Evolutionary conservation across 129 eudicot species (phyloP), one percentile per base, ranked within the genome.

Genomic region (Pseudognaphalium luteoalbum): DNA sequence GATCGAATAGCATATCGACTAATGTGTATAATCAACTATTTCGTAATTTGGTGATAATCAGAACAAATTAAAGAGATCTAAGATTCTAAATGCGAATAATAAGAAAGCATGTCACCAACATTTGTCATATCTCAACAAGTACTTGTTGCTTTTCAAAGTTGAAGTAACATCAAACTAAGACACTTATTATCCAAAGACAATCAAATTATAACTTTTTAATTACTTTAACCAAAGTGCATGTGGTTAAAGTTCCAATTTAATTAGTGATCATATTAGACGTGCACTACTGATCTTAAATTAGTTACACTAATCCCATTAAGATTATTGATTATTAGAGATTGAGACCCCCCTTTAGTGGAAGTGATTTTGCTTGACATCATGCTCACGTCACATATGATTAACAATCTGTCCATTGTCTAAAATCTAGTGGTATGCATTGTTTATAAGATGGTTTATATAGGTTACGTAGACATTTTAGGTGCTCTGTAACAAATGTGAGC

Each of bases 311-410:
- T 72, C 78, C 78, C 78, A 54, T 65, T 65, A 52, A 54, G 75
- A 73, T 73, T n/a, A n/a, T 12, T 66, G 56, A 73, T 56, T 80
- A 73, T 39, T 61, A 30, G 68, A 54, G 52, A 68, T 79, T 32
- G 78, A 66, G 76, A 84, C 76, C 86, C 81, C 79, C 76, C 68
- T 81, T 83, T 37, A 54, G 84, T 77, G 84, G 81, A 70, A 80
- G 60, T 85, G 71, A 77, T 83, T 81, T 70, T 78, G 82, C 83
- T 79, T 68, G 56, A 72, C 81, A 86, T 86, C 89, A 89, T 80
- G 87, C 89, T 70, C 60, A 74, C 74, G 35, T 85, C 92, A 84
- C 54, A 4, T 25, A 25, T 68, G 47, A 44, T 12, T 12, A 44
- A 44, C 17, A 14, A 12, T 44, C 12, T 47, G 0, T 9, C 12